These are phyloP conservation scores for Trichopus zeylanicus DNA, from an alignment of 116 monocot genomes.

Conservation along the genomic window DNA sequence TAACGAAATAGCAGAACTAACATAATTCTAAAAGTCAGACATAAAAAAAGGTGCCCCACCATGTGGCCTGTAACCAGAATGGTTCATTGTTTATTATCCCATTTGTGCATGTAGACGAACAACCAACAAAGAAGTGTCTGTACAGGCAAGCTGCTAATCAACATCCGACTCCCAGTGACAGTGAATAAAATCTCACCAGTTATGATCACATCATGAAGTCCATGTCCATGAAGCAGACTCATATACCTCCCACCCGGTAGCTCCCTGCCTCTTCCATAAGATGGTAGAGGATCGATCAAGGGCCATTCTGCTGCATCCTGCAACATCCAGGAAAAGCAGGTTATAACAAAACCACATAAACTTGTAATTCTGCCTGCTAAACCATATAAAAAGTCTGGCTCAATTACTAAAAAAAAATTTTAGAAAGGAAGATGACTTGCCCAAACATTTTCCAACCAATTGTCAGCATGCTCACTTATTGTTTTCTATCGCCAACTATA, in stretches of 20 bases:
- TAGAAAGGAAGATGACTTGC: no score
- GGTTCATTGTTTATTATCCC: neutral
- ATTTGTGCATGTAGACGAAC: neutral
- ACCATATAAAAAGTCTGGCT: neutral
- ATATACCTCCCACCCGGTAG: constrained; percentile 50
- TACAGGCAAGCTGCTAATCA: neutral
- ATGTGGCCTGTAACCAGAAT: neutral
- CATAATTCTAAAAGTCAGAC: neutral
- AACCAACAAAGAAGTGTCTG: neutral
- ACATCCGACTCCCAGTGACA: no score
- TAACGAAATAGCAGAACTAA: neutral
- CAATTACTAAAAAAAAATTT: no score
- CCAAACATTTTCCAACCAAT: no score
- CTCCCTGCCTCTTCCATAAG: constrained; percentile 65
- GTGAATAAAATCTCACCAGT: constrained; percentile 30
- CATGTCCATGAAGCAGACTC: constrained; percentile 46
- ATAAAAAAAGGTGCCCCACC: neutral
- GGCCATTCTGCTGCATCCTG: constrained; percentile 43
- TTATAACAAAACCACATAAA: neutral
- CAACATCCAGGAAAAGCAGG: neutral
- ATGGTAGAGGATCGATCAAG: constrained; percentile 51
- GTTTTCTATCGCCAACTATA: no score
- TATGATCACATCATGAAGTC: constrained; percentile 56
- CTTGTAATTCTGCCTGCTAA: neutral
- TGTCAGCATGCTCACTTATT: no score